Evolutionary conservation across 2,329 filamentous ascomycete species (phyloP), one percentile per base, ranked within the genome.

Genomic region (Fusarium secorum): DNA sequence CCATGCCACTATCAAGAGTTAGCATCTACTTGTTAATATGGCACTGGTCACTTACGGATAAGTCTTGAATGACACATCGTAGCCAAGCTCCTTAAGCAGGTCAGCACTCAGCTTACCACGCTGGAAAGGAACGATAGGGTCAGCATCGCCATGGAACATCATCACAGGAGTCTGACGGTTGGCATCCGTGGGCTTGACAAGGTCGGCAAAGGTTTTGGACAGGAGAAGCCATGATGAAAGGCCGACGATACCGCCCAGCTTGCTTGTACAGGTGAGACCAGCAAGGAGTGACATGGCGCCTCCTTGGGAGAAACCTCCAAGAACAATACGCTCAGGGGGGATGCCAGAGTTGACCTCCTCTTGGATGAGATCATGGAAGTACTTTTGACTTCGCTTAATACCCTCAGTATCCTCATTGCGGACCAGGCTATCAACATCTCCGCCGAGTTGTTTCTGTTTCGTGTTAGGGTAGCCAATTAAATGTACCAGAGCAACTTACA

Each of bases 271-370:
- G 8, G 94, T 97, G 44, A 97, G 82, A 9, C 93, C 95, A 0
- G 92, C 86, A 77, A 98, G 89, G 41, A 98, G 81, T 24, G 93
- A 89, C 86, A 98, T 94, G 61, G 94, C 94, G 56, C 93, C 95
- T 64, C 95, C 95, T 81, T 98, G 89, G 28, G 90, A 93, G 85
- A 95, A 96, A 42, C 93, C 93, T 36, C 93, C 95, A 11, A 98
- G 83, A 22, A 98, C 89, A 76, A 99, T 94, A 57, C 95, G 91
- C 64, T 93, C 89, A 1, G 93, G 85, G 2, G 93, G 89, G 73
- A 98, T 96, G 65, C 94, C 94, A 59, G 90, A 87, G 60, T 91
- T 88, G 59, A 97, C 89, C 82, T 98, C 94, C 67, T 89, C 84
- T 77, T 93, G 89, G 80, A 98, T 93, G 56, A 98, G 87, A 41